Conservation (phyloP, 805 yeast genomes). For the Kodamaea lidongshanica region DNA sequence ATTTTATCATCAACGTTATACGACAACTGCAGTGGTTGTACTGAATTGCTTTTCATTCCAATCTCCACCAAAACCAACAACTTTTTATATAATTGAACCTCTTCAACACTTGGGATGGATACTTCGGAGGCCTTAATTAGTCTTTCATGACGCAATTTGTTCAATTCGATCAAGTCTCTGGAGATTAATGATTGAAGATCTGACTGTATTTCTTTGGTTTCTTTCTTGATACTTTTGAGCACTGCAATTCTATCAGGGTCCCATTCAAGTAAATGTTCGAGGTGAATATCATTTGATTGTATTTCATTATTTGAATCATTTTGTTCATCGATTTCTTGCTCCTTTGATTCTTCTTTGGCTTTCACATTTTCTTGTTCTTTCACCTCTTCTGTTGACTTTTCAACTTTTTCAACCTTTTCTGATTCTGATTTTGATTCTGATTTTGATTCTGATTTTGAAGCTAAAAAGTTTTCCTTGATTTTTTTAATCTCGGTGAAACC, state of each 20-base stretch:
- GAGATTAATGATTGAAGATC: constrained; percentile 34
- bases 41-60: constrained; percentile 26
- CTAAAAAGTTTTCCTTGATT: constrained; percentile 17
- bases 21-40: constrained; percentile 21
- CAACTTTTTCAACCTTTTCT: background rate
- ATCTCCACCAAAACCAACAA: constrained; percentile 25
- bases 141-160: constrained; percentile 37
- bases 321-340: constrained; percentile 8
- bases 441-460: constrained; percentile 5
- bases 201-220: constrained; percentile 20
- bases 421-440: no score
- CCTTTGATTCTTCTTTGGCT: constrained; percentile 11
- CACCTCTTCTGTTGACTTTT: background rate
- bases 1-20: constrained; percentile 35
- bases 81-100: constrained; percentile 25
- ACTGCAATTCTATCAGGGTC: constrained; percentile 27
- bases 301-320: constrained; percentile 9
- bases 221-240: constrained; percentile 21
- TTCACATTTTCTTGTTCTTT: constrained; percentile 2
- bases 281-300: no score
- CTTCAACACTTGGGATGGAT: constrained; percentile 22
- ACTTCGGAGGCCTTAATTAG: constrained; percentile 18
- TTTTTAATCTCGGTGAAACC: constrained; percentile 28
- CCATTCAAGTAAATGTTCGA: constrained; percentile 29
- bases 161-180: constrained; percentile 25